Evolutionary conservation across 441 rosid genomes (phyloP).

Genomic region (Corymbia calophylla): DNA sequence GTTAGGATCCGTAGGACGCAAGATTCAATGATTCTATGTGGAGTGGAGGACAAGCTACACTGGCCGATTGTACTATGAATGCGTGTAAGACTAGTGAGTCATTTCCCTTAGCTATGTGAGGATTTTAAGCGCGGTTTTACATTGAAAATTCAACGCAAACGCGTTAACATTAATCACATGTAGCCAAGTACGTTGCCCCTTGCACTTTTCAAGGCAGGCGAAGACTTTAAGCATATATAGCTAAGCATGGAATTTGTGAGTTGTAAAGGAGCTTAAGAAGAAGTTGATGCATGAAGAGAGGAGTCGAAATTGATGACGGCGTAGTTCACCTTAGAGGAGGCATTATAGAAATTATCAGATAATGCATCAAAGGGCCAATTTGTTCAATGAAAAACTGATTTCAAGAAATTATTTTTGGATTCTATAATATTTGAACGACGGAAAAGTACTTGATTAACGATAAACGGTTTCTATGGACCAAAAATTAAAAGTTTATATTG

Average conservation of each 20-base stretch:
- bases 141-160: neutral
- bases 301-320: neutral
- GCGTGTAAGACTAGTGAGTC: neutral
- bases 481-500: neutral
- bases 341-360: neutral
- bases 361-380: neutral
- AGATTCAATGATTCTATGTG: neutral
- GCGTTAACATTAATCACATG: neutral
- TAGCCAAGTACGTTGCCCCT: neutral
- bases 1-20: neutral
- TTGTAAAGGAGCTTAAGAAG: neutral
- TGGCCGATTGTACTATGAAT: neutral
- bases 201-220: neutral
- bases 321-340: neutral
- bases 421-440: neutral
- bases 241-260: neutral
- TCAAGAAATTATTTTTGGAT: neutral
- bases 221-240: neutral
- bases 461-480: neutral
- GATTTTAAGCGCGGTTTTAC: neutral
- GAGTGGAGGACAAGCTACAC: neutral
- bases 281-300: neutral
- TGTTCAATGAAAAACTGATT: neutral
- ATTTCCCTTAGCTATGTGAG: neutral
- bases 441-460: neutral